These are phyloP conservation scores for Leucosporidium yakuticum DNA, from an alignment of 768 basidiomycete species.

Conservation along the genomic window DNA sequence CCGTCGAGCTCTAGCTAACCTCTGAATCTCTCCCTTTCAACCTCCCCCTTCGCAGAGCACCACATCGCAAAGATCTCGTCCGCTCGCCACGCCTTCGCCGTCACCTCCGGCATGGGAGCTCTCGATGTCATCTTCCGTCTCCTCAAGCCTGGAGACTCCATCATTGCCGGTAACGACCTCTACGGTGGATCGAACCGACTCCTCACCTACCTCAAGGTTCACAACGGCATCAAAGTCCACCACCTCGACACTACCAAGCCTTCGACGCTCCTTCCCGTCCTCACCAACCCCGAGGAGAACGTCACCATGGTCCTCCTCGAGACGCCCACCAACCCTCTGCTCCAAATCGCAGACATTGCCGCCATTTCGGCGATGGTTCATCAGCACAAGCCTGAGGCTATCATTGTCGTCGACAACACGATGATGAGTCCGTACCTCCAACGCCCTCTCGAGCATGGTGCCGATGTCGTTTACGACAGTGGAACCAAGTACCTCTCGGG, in stretches of 20 bases:
- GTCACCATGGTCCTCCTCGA: conserved; percentile 83
- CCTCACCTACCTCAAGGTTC: conserved; percentile 75
- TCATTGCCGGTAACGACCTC: conserved; percentile 85
- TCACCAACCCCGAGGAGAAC: conserved; percentile 48
- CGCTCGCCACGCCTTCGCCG: conserved; percentile 78
- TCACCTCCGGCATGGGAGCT: conserved; percentile 97
- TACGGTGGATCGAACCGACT: conserved; percentile 98
- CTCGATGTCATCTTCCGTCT: conserved; percentile 89
- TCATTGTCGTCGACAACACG: conserved; percentile 91
- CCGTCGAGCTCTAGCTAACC: not conserved
- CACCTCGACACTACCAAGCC: conserved; percentile 90
- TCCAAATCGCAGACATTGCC: conserved; percentile 88
- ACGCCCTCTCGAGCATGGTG: conserved; percentile 87
- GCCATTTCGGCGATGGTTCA: conserved; percentile 78
- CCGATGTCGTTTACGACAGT: conserved; percentile 95
- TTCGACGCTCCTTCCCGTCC: conserved; percentile 55
- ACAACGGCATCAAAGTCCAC: conserved; percentile 81
- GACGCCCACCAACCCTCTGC: conserved; percentile 91
- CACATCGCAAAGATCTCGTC: conserved; percentile 96
- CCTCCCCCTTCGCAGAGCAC: conserved; percentile 59
- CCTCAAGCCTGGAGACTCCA: conserved; percentile 89
- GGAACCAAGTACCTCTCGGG: conserved; percentile 97
- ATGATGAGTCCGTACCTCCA: conserved; percentile 99
- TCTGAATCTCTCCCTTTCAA: not conserved
- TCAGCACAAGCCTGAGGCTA: conserved; percentile 67